A percentile compares a stretch with the other conserved stretches of the same genome.
Evolutionary conservation across 768 basidiomycete genomes (phyloP).

Genomic region (Rhodotorula graminis): DNA sequence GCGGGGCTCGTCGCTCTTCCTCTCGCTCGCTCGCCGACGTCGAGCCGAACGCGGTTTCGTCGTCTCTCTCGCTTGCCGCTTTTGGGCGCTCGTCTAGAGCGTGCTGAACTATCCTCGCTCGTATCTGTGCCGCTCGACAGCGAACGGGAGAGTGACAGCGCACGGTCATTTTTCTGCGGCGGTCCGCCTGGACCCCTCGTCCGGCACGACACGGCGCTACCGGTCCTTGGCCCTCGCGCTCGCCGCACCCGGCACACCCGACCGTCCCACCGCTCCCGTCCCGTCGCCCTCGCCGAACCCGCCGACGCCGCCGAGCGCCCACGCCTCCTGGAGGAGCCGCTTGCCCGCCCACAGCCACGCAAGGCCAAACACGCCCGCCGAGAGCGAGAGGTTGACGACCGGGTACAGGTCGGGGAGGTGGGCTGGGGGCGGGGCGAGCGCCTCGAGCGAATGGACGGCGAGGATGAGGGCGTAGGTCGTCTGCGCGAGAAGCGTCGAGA

Average conservation of each 20-base stretch:
- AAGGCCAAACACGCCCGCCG: conserved; percentile 71
- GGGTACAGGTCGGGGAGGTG: conserved; percentile 80
- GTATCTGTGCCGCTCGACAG: too few relatives aligned
- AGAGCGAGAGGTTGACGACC: conserved; percentile 76
- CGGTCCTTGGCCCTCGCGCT: background rate
- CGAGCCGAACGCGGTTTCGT: too few relatives aligned
- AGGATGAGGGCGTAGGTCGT: conserved; percentile 57
- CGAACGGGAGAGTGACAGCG: too few relatives aligned
- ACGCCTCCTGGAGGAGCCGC: conserved; percentile 22
- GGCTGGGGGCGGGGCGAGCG: conserved; percentile 59
- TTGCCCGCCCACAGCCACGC: conserved; percentile 68
- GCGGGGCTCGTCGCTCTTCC: too few relatives aligned
- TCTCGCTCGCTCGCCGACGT: too few relatives aligned
- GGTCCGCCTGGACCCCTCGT: too few relatives aligned
- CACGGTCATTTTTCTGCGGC: too few relatives aligned
- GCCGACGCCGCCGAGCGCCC: conserved; percentile 20
- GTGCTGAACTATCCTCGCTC: too few relatives aligned
- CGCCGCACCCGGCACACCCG: too few relatives aligned
- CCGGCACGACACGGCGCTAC: background rate
- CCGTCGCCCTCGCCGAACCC: background rate
- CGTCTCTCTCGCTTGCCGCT: too few relatives aligned
- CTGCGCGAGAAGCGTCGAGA: conserved; percentile 45
- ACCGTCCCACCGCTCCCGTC: too few relatives aligned
- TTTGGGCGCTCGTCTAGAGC: too few relatives aligned
- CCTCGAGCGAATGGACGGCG: conserved; percentile 62